Evolutionary conservation across 106 monocot species (phyloP), one percentile per base, ranked within the genome.

Genomic region (Allium sativum): DNA sequence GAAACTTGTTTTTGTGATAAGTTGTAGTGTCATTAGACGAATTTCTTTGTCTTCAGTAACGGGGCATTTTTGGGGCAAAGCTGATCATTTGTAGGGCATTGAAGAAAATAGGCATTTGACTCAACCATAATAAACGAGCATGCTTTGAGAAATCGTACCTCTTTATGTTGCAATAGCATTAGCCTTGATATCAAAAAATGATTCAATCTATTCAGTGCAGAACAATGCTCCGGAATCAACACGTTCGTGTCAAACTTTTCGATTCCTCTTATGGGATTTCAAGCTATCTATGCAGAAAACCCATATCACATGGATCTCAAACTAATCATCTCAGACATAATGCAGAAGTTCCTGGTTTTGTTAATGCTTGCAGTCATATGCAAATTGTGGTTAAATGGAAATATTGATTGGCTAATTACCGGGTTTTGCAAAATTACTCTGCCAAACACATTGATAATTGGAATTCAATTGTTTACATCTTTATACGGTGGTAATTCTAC

Each of bases 161-260:
- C 51, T 84, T 31, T 89, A 89, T 71, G 66, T 60, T 21, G 74
- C 84, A 47, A 89, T 89, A 84, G 50, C 78, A 44, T 67, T 77
- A 31, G 89, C 77, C 40, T 84, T 76, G 60, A 61, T 76, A 40
- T 84, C 78, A 73, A 84, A 18, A 81, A 71, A 78, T 84, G 77
- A 75, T 81, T 77, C 78, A 84, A 81, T 52, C 70, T 89, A 19
- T 89, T 89, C 73, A 84, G 70, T 3, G 58, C 77, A 14, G 78
- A 84, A 6, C 78, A 89, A 65, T 78, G 81, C 75, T 76, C 75
- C 7, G 78, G 78, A 21, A 81, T 89, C 20, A 89, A 89, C 75
- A 89, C 75, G 69, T 89, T 84, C 65, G 89, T 89, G 19, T 60
- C 89, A n/a, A 84, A 81, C 57, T 69, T 89, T 66, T 84, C 84